phyloP scores from a whole-genome alignment of 257 asterid genomes.

The Mentha longifolia region DNA sequence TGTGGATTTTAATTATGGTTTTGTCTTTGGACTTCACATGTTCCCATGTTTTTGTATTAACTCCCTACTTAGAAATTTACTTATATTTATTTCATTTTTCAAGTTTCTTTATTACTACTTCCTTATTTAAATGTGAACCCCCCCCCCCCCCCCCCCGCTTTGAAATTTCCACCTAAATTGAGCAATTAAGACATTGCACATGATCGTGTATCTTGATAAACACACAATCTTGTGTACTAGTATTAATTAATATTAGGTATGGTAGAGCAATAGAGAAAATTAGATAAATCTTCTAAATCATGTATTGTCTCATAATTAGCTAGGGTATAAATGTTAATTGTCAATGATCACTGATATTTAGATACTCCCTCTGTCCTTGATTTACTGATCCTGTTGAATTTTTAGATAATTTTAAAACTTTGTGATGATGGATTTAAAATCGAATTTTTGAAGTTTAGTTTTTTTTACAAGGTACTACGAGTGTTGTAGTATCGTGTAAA shows the following conservation, averaged over 20 bases:
- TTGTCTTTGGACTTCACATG: constrained; percentile 31
- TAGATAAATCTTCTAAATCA: neutral
- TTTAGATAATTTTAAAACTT: too few relatives aligned
- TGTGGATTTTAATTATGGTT: constrained; percentile 34
- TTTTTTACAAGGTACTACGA: too few relatives aligned
- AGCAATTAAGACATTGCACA: constrained; percentile 43
- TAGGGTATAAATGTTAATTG: too few relatives aligned
- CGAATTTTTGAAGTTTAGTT: too few relatives aligned
- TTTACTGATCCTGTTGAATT: too few relatives aligned
- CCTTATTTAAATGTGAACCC: constrained; percentile 18
- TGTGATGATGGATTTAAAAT: too few relatives aligned
- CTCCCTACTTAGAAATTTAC: neutral
- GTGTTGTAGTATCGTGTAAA: too few relatives aligned
- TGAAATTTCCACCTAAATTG: constrained; percentile 38
- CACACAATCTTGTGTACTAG: constrained; percentile 29
- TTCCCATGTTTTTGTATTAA: constrained; percentile 33
- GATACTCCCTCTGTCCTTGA: too few relatives aligned
- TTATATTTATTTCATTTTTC: neutral
- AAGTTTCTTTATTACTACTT: constrained; percentile 3
- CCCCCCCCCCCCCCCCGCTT: too few relatives aligned
- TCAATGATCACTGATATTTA: too few relatives aligned
- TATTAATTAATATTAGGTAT: neutral
- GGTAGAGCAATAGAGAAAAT: neutral
- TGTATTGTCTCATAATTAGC: neutral
- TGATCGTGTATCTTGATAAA: constrained; percentile 39